Evolutionary conservation across 345 rosid genomes (phyloP).

Genomic region (Heritiera littoralis): DNA sequence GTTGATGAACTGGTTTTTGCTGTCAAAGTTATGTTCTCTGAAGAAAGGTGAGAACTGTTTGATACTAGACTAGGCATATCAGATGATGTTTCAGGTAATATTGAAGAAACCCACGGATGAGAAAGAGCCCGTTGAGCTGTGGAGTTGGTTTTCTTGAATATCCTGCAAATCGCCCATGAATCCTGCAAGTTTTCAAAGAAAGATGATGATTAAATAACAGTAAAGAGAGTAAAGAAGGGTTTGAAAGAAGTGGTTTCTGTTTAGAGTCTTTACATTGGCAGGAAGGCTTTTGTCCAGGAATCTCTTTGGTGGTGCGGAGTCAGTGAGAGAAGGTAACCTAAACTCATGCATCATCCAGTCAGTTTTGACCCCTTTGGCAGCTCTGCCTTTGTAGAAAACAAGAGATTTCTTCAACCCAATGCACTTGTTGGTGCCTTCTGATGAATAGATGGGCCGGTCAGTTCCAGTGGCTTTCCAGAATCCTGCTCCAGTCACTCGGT

Average conservation of each 20-base stretch:
- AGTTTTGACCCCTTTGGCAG: constrained; percentile 86
- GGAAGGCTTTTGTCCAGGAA: constrained; percentile 55
- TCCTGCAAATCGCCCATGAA: constrained; percentile 91
- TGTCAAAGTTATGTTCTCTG: constrained; percentile 32
- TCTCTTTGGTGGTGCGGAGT: constrained; percentile 43
- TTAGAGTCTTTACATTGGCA: constrained; percentile 48
- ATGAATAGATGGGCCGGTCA: constrained; percentile 83
- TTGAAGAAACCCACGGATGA: constrained; percentile 65
- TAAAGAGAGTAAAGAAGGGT: not conserved
- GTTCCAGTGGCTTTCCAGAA: constrained; percentile 98
- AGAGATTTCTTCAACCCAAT: constrained; percentile 92
- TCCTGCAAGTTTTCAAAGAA: constrained; percentile 45
- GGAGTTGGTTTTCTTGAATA: constrained; percentile 84
- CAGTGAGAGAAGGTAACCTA: constrained; percentile 70
- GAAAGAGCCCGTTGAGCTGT: constrained; percentile 71
- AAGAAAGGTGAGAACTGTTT: constrained; percentile 31
- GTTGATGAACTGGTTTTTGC: constrained; percentile 30
- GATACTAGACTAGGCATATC: constrained; percentile 34
- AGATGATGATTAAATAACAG: not conserved
- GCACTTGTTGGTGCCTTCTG: constrained; percentile 65
- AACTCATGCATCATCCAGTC: constrained; percentile 99
- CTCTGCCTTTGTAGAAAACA: constrained; percentile 88
- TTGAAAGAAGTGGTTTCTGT: not conserved
- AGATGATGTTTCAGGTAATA: constrained; percentile 38
- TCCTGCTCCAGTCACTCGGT: constrained; percentile 83